Base-by-base conservation (phyloP, 768 basidiomycete genomes). In the Porphyrellus cyaneotinctus region DNA sequence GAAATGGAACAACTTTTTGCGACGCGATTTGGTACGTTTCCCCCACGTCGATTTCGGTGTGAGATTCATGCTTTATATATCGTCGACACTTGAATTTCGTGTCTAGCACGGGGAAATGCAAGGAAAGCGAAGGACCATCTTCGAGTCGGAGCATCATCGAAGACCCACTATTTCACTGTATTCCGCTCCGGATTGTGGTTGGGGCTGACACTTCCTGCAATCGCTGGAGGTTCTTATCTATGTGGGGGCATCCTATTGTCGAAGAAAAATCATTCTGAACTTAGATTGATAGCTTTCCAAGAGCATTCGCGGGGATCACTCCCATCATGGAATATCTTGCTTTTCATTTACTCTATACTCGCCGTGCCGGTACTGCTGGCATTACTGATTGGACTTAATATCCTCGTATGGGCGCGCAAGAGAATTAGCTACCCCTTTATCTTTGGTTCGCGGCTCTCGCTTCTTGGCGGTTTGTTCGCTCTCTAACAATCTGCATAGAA, bases 401-500 rank as follows among this genome's bases (percentile, higher is more conserved):
- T 98, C 9, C 60, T 84, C 22, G 87, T 86, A 0, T 99, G 90
- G 87, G 75, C 81, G 0, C 69, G 72, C 8, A 74, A 85, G 10
- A 78, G 88, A 35, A 92, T 99, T 58, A 98, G 97, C 65, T 97
- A 94, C 61, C 79, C 84, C 17, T 95, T 97, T 65, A 90, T 95
- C 33, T 90, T 94, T 62, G 87, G 88, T 88, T 51, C 36, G 78
- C 60, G 22, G 13, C 23, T 28, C 26, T 28, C 26, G 9, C 14
- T n/a, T 12, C 6, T 11, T 5, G 14, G 6, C 36, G 2, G 3
- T 43, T 24, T 17, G 1, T 31, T 38, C 15, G 11, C 4, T 49
- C 20, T 30, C 22, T 65, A 20, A 64, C 18, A 11, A 22, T 36
- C 11, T 26, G 15, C 22, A 18, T 58, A 86, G 91, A 89, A 65